Conservation (phyloP, 352 stramenopile genomes). For the Blastocystis sp. region DNA sequence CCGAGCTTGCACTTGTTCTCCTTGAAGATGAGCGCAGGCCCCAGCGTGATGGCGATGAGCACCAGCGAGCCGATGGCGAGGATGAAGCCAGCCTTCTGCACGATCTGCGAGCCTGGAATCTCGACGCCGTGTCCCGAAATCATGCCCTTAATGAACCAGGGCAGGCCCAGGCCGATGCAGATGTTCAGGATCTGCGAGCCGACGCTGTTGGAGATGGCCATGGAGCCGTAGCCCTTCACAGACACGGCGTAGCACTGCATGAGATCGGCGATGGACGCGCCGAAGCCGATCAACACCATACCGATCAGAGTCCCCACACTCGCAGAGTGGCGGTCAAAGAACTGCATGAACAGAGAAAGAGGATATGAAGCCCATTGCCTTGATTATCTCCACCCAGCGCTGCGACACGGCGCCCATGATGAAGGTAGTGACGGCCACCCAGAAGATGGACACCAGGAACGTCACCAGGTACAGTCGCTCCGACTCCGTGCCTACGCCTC, state of each 20-base stretch:
- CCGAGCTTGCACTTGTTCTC: slow-evolving; percentile 41
- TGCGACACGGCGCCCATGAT: slow-evolving; percentile 68
- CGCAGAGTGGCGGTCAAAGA: slow-evolving; percentile 4
- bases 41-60: slow-evolving; percentile 40
- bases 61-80: slow-evolving; percentile 26
- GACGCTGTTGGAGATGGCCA: slow-evolving; percentile 72
- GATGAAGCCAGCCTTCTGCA: slow-evolving; percentile 33
- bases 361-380: slow-evolving; percentile 55
- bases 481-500: not conserved
- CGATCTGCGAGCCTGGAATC: slow-evolving; percentile 31
- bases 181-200: slow-evolving; percentile 73
- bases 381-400: slow-evolving; percentile 65
- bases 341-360: not conserved
- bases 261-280: slow-evolving; percentile 71
- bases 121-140: not conserved
- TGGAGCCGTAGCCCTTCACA: slow-evolving; percentile 70
- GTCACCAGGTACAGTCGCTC: slow-evolving; percentile 55
- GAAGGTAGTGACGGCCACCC: slow-evolving; percentile 67
- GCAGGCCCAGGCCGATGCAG: slow-evolving; percentile 71
- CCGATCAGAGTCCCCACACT: slow-evolving; percentile 69
- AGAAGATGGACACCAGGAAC: slow-evolving; percentile 70
- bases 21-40: slow-evolving; percentile 53
- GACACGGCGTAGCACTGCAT: slow-evolving; percentile 71
- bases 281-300: slow-evolving; percentile 70
- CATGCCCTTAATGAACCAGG: slow-evolving; percentile 69